Evolutionary conservation across 1,284 basidiomycete species (phyloP), one percentile per base, ranked within the genome.

Genomic region (Xerocomus nothofagi): DNA sequence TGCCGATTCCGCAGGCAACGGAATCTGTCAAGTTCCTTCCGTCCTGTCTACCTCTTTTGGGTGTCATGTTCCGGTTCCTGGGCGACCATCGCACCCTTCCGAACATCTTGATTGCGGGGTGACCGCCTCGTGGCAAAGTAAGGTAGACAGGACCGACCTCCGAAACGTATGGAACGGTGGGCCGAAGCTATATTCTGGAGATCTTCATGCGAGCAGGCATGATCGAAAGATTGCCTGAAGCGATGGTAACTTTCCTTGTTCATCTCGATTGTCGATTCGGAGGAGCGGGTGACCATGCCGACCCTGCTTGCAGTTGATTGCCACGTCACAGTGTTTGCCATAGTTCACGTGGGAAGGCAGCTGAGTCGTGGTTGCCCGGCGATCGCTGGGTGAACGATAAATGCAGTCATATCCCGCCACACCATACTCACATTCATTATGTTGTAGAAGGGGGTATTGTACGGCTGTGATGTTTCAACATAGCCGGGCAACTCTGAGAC

Each of bases 321-420:
- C 57, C 59, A 62, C 50, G 62, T 64, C 62, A 47, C 27, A 20
- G 32, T n/a, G 11, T 27, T 11, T 33, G 31, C 27, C 14, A 34
- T 45, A 29, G 21, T 11, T n/a, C 12, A 47, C 29, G 49, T 55
- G 53, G 34, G 48, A 57, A 54, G 44, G 29, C 37, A 7, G 6
- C 17, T 11, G 23, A 37, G 18, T 21, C 17, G 1, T 20, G 21
- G 29, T 39, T 29, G 6, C 18, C 36, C 26, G 15, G 23, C 8
- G 33, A 54, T 34, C 18, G 26, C 6, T 30, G 20, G 27, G n/a
- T 2, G 20, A 36, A 30, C 38, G 18, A 27, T 14, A n/a, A 14
- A 27, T 27, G 26, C 26, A 27, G 6, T 11, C 26, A 27, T 27
- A 27, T 27, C 26, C 9, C 26, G 6, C 26, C 21, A 18, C 23